phyloP scores from a whole-genome alignment of 371 early-diverging fungal species.

The Batrachochytrium dendrobatidis region DNA sequence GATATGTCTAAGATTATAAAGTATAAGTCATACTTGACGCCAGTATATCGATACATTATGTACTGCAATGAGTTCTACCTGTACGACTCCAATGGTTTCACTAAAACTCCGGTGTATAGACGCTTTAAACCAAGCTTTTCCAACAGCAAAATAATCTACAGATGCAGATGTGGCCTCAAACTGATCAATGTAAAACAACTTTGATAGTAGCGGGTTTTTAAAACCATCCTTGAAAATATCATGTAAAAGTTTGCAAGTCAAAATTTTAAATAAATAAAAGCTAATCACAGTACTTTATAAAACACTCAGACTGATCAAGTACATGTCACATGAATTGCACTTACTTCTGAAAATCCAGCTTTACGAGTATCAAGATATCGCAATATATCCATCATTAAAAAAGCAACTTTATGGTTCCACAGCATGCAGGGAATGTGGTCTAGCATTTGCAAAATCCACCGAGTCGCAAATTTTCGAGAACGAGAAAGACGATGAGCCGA shows the following conservation, averaged over 20 bases:
- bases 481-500: conserved; percentile 24
- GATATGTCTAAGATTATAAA: conserved; percentile 19
- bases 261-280: too few species aligned
- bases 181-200: conserved; percentile 27
- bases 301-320: not conserved
- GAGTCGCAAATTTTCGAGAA: conserved; percentile 22
- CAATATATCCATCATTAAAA: conserved; percentile 32
- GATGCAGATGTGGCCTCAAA: conserved; percentile 24
- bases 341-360: not conserved
- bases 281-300: not conserved
- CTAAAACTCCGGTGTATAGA: conserved; percentile 23
- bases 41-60: not conserved
- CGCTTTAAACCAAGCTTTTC: conserved; percentile 20
- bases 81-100: conserved; percentile 36
- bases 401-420: conserved; percentile 29
- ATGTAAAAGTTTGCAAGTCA: too few species aligned
- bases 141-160: conserved; percentile 23
- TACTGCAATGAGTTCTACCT: conserved; percentile 15
- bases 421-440: conserved; percentile 26
- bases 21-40: not conserved
- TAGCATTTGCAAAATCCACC: conserved; percentile 14
- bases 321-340: not conserved
- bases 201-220: conserved; percentile 15
- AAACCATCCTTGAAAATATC: conserved; percentile 16
- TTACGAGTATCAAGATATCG: conserved; percentile 13